Base-by-base conservation (phyloP, 2,329 filamentous ascomycete species). In the Dryadomyces sulphureus region DNA sequence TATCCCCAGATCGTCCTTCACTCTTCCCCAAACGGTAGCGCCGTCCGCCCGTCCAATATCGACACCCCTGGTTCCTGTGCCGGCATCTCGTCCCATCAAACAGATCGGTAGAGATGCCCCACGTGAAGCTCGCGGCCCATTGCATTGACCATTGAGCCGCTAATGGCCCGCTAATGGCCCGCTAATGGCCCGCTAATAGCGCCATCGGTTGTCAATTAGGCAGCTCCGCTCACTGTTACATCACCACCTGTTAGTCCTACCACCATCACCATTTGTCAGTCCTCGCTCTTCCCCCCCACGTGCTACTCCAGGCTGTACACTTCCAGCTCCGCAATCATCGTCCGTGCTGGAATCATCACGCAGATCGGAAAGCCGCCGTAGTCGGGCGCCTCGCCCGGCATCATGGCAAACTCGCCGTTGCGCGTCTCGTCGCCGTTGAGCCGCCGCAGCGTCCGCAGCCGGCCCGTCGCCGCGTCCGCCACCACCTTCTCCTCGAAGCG, bases 331-430 rank as follows among this genome's bases (percentile, higher is more conserved):
- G 66, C 66, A 49, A 72, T 66, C 42, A 60, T 63, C 3, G 71
- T 75, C 46, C 63, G 56, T 0, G 70, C 68, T 2, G 71, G 72
- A 34, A 75, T 67, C 0, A 70, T 75, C 2, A 75, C 64, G 24
- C 64, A 65, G 30, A 75, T 75, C 0, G 70, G 71, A 48, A 74
- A 74, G 0, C 67, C 69, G 1, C 72, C 72, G 54, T 75, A 75
- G 48, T 75, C 70, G 0, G 70, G 70, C 30, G 72, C 62, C 32
- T 72, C 67, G 47, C 66, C 71, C 1, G 69, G 73, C 73, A 77
- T 77, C 51, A 74, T 70, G n/a, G 64, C 54, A 42, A 68, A 38
- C 38, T 59, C 58, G 1, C 72, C 71, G 50, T 59, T 60, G 36
- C 63, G 55, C 1, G 63, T 66, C 55, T 67, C 63, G 45, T 66